phyloP scores from a whole-genome alignment of 495 filamentous ascomycete genomes.

The Lasiosphaeris hirsuta region DNA sequence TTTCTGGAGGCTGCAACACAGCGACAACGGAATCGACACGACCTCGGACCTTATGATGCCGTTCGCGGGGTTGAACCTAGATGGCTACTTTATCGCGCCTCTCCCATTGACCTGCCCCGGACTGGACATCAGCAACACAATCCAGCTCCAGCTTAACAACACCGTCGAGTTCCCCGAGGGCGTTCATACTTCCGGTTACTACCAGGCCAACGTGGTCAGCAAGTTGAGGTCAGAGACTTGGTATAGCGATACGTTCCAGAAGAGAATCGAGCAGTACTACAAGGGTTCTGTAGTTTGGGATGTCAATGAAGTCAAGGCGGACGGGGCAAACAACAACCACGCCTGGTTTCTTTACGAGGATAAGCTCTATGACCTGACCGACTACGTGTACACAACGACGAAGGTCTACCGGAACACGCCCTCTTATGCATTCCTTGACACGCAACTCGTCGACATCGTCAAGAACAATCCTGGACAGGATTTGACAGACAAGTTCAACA shows the following conservation, averaged over 20 bases:
- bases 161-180: slow-evolving; percentile 46
- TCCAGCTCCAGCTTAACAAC: slow-evolving; percentile 59
- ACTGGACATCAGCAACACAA: slow-evolving; percentile 53
- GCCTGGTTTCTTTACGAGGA: slow-evolving; percentile 76
- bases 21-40: slow-evolving; percentile 59
- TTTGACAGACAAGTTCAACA: slow-evolving; percentile 62
- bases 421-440: slow-evolving; percentile 66
- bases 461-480: slow-evolving; percentile 73
- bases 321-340: slow-evolving; percentile 64
- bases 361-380: slow-evolving; percentile 81
- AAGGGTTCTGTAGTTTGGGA: slow-evolving; percentile 80
- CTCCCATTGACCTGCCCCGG: slow-evolving; percentile 68
- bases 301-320: slow-evolving; percentile 48
- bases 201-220: slow-evolving; percentile 49
- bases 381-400: slow-evolving; percentile 84
- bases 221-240: slow-evolving; percentile 62
- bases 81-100: slow-evolving; percentile 80
- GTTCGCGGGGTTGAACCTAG: slow-evolving; percentile 73
- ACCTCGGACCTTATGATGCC: slow-evolving; percentile 65
- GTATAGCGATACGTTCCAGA: slow-evolving; percentile 72
- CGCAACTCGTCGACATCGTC: slow-evolving; percentile 59
- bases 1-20: slow-evolving; percentile 82
- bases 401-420: slow-evolving; percentile 41
- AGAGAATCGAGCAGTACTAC: slow-evolving; percentile 77
- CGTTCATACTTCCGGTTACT: slow-evolving; percentile 64